phyloP scores from a whole-genome alignment of 345 rosid genomes.

The Capsella bursapastoris region DNA sequence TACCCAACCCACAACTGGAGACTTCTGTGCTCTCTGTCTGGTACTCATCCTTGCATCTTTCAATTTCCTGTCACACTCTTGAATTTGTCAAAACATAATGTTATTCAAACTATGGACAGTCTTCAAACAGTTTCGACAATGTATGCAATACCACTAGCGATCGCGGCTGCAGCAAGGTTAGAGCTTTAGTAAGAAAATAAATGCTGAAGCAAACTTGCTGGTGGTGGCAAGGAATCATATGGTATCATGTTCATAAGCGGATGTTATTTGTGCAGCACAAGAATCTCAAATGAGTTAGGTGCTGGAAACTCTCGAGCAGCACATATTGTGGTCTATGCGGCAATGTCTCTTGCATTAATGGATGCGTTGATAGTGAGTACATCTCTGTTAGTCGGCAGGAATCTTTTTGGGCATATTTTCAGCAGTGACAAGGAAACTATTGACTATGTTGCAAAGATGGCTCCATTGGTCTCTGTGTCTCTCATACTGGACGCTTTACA shows the following conservation, averaged over 20 bases:
- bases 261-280: slow-evolving; percentile 41
- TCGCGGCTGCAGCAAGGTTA: slow-evolving; percentile 72
- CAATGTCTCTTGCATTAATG: slow-evolving; percentile 46
- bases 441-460: slow-evolving; percentile 64
- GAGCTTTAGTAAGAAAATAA: slow-evolving; percentile 7
- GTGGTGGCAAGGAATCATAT: background rate
- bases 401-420: slow-evolving; percentile 64
- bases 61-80: slow-evolving; percentile 2
- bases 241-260: slow-evolving; percentile 28
- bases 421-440: slow-evolving; percentile 78
- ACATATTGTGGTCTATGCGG: slow-evolving; percentile 50
- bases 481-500: slow-evolving; percentile 68
- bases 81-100: slow-evolving; percentile 1
- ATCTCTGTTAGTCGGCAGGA: slow-evolving; percentile 50
- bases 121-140: slow-evolving; percentile 56
- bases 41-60: slow-evolving; percentile 36
- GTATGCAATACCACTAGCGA: slow-evolving; percentile 57
- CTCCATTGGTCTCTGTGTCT: slow-evolving; percentile 70
- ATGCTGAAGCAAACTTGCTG: background rate
- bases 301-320: slow-evolving; percentile 68
- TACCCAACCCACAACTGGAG: slow-evolving; percentile 82
- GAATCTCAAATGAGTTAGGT: slow-evolving; percentile 80
- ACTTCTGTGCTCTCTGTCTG: slow-evolving; percentile 86
- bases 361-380: slow-evolving; percentile 52
- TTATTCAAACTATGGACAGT: slow-evolving; percentile 45